These are phyloP conservation scores for Solanum gracilifrons DNA, from an alignment of 257 asterid genomes.

Conservation along the genomic window DNA sequence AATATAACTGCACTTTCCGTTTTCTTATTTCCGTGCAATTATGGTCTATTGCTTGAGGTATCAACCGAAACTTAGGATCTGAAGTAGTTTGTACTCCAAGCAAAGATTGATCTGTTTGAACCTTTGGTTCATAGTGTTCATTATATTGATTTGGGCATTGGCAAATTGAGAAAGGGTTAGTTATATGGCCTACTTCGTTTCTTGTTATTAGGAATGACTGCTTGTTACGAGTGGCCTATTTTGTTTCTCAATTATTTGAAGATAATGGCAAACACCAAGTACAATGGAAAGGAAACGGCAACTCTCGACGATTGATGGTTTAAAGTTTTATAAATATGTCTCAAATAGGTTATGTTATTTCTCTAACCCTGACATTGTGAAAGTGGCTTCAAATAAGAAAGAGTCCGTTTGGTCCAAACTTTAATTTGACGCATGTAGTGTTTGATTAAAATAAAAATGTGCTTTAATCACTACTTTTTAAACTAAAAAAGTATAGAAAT, in stretches of 20 bases:
- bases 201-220: neutral
- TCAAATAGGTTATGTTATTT: too few species aligned
- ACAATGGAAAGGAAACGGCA: neutral
- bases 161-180: neutral
- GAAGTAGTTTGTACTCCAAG: neutral
- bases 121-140: neutral
- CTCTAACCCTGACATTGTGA: neutral
- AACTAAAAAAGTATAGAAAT: neutral
- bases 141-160: neutral
- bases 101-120: neutral
- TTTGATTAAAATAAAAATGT: neutral
- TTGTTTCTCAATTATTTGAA: neutral
- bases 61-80: neutral
- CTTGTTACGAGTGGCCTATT: neutral
- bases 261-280: neutral
- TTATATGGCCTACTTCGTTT: neutral
- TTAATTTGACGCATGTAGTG: too few species aligned
- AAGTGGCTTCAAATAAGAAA: neutral
- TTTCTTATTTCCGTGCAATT: neutral
- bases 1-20: neutral
- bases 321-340: neutral
- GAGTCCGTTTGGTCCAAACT: neutral
- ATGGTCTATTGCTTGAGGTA: neutral
- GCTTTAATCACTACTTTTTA: neutral
- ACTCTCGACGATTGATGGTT: neutral